These are phyloP conservation scores for Wickerhamomyces chambardii DNA, from an alignment of 805 yeast genomes.

Conservation along the genomic window DNA sequence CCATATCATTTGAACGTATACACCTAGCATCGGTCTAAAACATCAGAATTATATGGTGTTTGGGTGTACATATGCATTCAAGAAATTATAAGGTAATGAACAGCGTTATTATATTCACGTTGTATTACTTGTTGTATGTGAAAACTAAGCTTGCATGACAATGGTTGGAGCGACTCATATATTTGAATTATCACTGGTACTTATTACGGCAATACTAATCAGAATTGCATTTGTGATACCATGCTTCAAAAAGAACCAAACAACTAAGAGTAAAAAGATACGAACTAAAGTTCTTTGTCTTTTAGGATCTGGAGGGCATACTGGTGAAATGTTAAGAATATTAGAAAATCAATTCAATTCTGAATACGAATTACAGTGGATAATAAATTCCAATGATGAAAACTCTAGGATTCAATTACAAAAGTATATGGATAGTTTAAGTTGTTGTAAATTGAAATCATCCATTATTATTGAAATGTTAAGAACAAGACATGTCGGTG, in stretches of 20 bases:
- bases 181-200: neutral
- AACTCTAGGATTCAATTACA: constrained; percentile 30
- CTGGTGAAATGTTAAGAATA: constrained; percentile 89
- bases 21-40: too few relatives aligned
- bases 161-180: too few relatives aligned
- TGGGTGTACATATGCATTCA: too few relatives aligned
- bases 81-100: too few relatives aligned
- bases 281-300: constrained; percentile 40
- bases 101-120: too few relatives aligned
- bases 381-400: constrained; percentile 40
- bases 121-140: too few relatives aligned
- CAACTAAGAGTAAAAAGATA: neutral
- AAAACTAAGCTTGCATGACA: too few relatives aligned
- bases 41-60: too few relatives aligned
- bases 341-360: constrained; percentile 15
- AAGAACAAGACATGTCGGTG: constrained; percentile 57
- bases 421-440: constrained; percentile 2
- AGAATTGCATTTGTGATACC: neutral
- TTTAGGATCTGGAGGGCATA: constrained; percentile 96
- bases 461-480: constrained; percentile 25
- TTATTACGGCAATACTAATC: neutral
- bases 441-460: constrained; percentile 23
- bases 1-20: too few relatives aligned
- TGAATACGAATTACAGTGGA: constrained; percentile 17
- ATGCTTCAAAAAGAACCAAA: neutral